Conservation (phyloP, 306 rosid genomes). For the Purshia tridentata region DNA sequence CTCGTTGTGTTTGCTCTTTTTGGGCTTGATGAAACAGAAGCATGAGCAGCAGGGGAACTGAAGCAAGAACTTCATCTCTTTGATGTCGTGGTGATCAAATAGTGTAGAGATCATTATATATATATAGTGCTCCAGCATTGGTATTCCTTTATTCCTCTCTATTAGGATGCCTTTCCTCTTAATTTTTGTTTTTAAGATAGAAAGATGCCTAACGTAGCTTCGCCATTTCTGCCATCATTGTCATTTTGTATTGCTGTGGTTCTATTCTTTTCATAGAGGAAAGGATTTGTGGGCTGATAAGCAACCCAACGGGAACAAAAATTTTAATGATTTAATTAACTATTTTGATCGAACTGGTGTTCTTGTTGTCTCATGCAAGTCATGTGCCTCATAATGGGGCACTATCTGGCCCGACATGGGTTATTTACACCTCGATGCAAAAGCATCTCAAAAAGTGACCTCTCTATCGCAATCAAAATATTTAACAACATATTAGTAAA, state of each 20-base stretch:
- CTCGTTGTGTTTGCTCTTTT: slow-evolving; percentile 42
- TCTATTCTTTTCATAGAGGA: background rate
- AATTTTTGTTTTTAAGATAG: background rate
- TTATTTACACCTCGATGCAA: no score
- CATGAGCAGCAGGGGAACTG: slow-evolving; percentile 60
- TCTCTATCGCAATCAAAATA: no score
- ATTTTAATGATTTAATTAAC: no score
- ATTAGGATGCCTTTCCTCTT: slow-evolving; percentile 26
- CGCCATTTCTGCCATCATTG: slow-evolving; percentile 9
- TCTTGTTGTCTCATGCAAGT: no score
- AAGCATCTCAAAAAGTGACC: no score
- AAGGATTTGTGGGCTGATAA: no score
- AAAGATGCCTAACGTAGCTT: slow-evolving; percentile 40
- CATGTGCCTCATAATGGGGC: no score
- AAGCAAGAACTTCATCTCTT: slow-evolving; percentile 53
- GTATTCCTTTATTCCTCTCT: slow-evolving; percentile 1
- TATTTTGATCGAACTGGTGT: no score
- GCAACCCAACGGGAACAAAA: no score
- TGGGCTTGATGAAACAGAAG: slow-evolving; percentile 52
- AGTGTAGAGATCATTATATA: slow-evolving; percentile 20
- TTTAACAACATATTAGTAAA: no score
- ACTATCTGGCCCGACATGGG: no score
- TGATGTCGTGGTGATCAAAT: slow-evolving; percentile 18
- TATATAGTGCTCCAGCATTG: slow-evolving; percentile 18
- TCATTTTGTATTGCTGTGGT: background rate